Evolutionary conservation across 1,284 basidiomycete species (phyloP).

Genomic region (Rhodotorula sp.): DNA sequence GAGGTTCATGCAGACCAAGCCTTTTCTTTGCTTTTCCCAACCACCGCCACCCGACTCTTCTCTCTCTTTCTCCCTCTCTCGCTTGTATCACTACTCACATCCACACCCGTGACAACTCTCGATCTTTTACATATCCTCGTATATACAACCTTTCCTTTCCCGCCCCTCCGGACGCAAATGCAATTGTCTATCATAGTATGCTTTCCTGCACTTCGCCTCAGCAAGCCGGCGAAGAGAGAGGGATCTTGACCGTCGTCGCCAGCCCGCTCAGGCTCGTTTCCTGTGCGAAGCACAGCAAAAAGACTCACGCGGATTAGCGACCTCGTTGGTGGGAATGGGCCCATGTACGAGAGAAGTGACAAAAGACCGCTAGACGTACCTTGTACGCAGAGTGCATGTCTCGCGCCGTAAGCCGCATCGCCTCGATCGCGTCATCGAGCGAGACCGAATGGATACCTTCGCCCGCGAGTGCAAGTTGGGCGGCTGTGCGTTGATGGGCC

Average conservation of each 20-base stretch:
- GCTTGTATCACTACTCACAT: not conserved
- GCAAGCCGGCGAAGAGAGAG: conserved; percentile 69
- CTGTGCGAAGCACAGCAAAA: conserved; percentile 43
- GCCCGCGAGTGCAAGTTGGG: conserved; percentile 88
- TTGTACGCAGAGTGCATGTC: conserved; percentile 70
- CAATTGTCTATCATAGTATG: not conserved
- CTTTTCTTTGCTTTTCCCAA: not conserved
- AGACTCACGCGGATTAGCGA: no score
- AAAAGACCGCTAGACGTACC: not conserved
- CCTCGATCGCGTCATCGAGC: conserved; percentile 92
- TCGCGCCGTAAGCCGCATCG: conserved; percentile 83
- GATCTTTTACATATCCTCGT: not conserved
- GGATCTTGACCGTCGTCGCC: conserved; percentile 67
- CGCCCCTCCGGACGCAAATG: not conserved
- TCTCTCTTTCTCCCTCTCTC: not conserved
- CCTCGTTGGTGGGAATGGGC: no score
- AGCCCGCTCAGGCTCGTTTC: conserved; percentile 58
- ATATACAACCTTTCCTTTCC: no score
- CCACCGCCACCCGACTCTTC: not conserved
- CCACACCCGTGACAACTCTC: not conserved
- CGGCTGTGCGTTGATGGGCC: conserved; percentile 44
- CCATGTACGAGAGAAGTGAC: no score
- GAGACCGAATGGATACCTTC: conserved; percentile 82
- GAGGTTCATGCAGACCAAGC: not conserved
- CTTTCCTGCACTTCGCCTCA: conserved; percentile 45